Conservation (phyloP, 1,284 basidiomycete species). For the Stygiomarasmius scandens region DNA sequence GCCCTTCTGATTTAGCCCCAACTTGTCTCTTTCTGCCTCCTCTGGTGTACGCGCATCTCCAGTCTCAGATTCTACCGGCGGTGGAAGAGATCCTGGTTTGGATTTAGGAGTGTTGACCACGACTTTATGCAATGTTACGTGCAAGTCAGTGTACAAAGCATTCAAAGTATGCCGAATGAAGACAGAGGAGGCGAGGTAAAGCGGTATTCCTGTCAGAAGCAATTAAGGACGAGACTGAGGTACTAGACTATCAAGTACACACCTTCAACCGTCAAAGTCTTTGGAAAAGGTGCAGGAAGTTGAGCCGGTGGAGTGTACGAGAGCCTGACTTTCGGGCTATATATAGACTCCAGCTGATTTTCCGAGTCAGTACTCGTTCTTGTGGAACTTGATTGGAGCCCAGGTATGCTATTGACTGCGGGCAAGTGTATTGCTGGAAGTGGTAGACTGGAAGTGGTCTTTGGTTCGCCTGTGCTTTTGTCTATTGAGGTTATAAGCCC, state of each 20-base stretch:
- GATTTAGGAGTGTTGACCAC: constrained; percentile 37
- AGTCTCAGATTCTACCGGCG: background rate
- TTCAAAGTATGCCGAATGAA: constrained; percentile 74
- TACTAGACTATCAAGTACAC: constrained; percentile 16
- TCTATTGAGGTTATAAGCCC: constrained; percentile 66
- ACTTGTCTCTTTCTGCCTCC: constrained; percentile 44
- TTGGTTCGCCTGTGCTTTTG: constrained; percentile 40
- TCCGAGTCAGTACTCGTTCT: constrained; percentile 11
- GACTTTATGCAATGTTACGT: constrained; percentile 55
- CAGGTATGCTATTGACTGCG: constrained; percentile 20
- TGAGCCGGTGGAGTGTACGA: constrained; percentile 67
- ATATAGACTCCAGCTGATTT: constrained; percentile 48
- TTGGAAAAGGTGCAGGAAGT: constrained; percentile 69
- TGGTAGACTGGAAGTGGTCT: constrained; percentile 21
- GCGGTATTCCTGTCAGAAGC: constrained; percentile 52
- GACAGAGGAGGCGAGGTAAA: constrained; percentile 71
- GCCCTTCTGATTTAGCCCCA: background rate
- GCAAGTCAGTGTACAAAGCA: constrained; percentile 69
- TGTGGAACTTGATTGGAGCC: background rate
- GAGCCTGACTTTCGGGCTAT: constrained; percentile 55
- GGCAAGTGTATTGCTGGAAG: constrained; percentile 18
- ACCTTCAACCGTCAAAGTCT: constrained; percentile 72
- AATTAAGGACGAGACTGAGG: constrained; percentile 3
- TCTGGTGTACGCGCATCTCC: constrained; percentile 17
- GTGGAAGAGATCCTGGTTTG: constrained; percentile 3